Evolutionary conservation across 2,329 filamentous ascomycete genomes (phyloP).

Genomic region (Annulohypoxylon truncatum): DNA sequence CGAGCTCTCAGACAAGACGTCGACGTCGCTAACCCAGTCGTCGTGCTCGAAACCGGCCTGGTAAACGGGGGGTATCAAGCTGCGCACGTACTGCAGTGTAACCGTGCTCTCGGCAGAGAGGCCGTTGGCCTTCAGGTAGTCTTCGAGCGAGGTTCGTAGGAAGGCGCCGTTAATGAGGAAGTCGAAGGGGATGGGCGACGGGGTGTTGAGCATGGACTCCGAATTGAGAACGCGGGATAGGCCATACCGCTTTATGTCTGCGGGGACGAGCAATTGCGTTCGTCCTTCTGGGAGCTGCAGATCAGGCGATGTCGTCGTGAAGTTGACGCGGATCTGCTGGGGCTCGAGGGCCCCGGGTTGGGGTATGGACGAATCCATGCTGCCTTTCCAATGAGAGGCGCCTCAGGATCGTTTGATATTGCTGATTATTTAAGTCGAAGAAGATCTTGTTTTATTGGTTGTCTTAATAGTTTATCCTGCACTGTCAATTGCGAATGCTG

Average conservation of each 20-base stretch:
- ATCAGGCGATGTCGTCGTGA: conserved; percentile 72
- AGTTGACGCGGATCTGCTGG: conserved; percentile 73
- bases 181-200: conserved; percentile 81
- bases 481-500: neutral
- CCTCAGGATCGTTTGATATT: neutral
- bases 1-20: conserved; percentile 79
- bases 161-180: conserved; percentile 96
- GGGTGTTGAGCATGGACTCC: conserved; percentile 75
- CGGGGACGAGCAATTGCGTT: conserved; percentile 71
- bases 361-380: conserved; percentile 45
- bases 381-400: neutral
- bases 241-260: conserved; percentile 76
- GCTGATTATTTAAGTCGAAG: neutral
- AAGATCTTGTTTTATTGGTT: neutral
- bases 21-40: conserved; percentile 92
- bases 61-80: conserved; percentile 87
- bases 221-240: conserved; percentile 78
- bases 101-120: conserved; percentile 90
- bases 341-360: conserved; percentile 46
- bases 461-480: neutral
- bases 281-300: conserved; percentile 72
- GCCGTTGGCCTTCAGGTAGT: conserved; percentile 87
- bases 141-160: conserved; percentile 87
- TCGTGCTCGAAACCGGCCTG: conserved; percentile 96
- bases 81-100: conserved; percentile 91